Conservation (phyloP, 2,329 filamentous ascomycete species). For the Verticillium isaacii region DNA sequence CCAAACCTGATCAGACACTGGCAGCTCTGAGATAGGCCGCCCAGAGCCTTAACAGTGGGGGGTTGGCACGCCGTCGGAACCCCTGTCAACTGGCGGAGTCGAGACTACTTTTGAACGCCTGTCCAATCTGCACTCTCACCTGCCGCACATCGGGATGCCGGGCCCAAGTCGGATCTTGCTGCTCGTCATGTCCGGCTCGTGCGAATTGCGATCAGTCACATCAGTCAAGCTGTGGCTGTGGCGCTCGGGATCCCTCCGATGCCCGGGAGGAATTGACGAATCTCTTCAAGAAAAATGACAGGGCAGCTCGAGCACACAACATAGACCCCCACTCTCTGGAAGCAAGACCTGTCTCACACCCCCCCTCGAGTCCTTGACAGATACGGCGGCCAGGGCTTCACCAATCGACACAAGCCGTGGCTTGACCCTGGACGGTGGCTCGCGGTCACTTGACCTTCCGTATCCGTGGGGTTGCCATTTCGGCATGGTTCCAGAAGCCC, state of each 20-base stretch:
- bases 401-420: neutral
- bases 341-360: neutral
- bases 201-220: neutral
- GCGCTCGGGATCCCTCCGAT: neutral
- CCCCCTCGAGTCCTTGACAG: neutral
- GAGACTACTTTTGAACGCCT: neutral
- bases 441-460: neutral
- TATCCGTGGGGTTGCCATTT: neutral
- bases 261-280: neutral
- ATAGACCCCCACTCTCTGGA: neutral
- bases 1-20: neutral
- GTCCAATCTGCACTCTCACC: neutral
- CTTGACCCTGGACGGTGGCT: neutral
- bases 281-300: neutral
- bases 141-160: neutral
- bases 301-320: neutral
- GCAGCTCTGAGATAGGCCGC: neutral
- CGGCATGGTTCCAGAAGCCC: neutral
- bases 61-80: neutral
- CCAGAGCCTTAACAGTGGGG: neutral
- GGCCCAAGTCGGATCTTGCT: neutral
- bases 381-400: neutral
- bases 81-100: neutral
- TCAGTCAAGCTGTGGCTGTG: neutral
- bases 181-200: neutral